Percentiles rank a stretch among this genome's conserved stretches.
phyloP scores from a whole-genome alignment of 2,329 filamentous ascomycete genomes.

The Blastomyces parvus region DNA sequence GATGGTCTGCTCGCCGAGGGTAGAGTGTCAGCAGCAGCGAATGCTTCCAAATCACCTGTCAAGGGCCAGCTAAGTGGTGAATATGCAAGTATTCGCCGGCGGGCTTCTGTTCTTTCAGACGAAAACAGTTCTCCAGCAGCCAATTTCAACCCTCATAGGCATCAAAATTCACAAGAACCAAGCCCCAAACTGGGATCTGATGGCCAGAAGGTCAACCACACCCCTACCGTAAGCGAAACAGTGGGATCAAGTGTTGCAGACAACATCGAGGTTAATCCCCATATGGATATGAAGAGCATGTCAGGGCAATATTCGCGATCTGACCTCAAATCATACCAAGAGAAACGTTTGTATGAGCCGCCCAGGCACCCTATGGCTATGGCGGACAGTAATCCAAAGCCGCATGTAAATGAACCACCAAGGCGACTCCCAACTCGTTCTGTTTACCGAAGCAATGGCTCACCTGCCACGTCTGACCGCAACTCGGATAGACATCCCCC shows the following conservation, averaged over 20 bases:
- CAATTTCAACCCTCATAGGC: background rate
- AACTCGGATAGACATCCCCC: background rate
- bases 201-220: background rate
- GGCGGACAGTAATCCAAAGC: background rate
- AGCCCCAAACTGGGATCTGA: background rate
- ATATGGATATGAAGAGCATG: background rate
- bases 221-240: background rate
- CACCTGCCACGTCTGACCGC: background rate
- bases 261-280: background rate
- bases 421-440: too few species aligned
- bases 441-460: background rate
- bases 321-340: conserved; percentile 14
- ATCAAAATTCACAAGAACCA: background rate
- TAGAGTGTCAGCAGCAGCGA: conserved; percentile 14
- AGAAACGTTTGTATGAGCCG: conserved; percentile 15
- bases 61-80: background rate
- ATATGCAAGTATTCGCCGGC: background rate
- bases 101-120: conserved; percentile 12
- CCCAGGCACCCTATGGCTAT: conserved; percentile 6
- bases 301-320: background rate
- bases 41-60: conserved; percentile 6
- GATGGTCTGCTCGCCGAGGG: conserved; percentile 17
- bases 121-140: conserved; percentile 12
- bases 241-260: background rate
- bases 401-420: too few species aligned